Evolutionary conservation across 345 rosid species (phyloP).

Genomic region (Citrus cavaleriei): DNA sequence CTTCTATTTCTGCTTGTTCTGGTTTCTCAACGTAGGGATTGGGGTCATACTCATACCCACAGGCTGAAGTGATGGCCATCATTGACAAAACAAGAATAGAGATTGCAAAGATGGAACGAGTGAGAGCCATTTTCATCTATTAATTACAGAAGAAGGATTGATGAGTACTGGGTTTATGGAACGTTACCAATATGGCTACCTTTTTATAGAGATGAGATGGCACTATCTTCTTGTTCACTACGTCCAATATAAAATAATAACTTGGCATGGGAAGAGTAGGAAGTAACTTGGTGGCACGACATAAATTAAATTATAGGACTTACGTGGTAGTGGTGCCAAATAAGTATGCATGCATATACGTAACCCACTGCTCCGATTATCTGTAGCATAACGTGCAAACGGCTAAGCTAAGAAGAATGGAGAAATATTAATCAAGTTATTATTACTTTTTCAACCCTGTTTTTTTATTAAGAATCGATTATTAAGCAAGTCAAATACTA

Average conservation of each 20-base stretch:
- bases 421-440: background rate
- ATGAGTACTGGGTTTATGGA: too few relatives aligned
- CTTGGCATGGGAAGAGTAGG: background rate
- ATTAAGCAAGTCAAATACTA: too few relatives aligned
- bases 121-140: conserved; percentile 13
- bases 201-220: background rate
- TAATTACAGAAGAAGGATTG: background rate
- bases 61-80: conserved; percentile 13
- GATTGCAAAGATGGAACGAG: conserved; percentile 2
- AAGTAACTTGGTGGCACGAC: conserved; percentile 35
- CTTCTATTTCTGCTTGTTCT: conserved; percentile 15
- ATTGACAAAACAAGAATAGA: conserved; percentile 28
- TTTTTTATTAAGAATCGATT: too few relatives aligned
- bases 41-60: background rate
- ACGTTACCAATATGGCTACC: background rate
- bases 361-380: background rate
- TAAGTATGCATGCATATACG: background rate
- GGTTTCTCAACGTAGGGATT: conserved; percentile 16
- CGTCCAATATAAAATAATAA: background rate
- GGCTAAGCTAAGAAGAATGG: background rate
- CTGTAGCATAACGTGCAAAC: background rate
- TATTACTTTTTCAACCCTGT: background rate
- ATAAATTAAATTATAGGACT: background rate
- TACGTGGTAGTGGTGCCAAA: background rate
- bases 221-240: background rate